Evolutionary conservation across 2,329 filamentous ascomycete genomes (phyloP), one percentile per base, ranked within the genome.

Genomic region (Trichophyton simii): DNA sequence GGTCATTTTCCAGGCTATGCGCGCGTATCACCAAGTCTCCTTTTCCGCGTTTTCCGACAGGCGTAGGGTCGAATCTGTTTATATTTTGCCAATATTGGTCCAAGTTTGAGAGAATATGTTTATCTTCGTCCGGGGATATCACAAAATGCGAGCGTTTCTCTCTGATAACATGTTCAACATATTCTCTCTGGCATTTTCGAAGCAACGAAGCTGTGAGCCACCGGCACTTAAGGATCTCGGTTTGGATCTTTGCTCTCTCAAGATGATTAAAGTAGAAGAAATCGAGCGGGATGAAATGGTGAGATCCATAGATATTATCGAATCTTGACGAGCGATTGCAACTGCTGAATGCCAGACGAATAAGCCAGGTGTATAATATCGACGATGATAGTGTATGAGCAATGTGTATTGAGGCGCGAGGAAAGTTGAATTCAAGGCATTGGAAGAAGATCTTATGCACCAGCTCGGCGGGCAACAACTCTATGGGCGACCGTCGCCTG

Each of bases 371-470:
- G 64, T 78, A 78, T 11, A 79, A 69, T 9, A 71, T 63, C 3
- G 70, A 70, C 11, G 71, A 70, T 13, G 76, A 77, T 3, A 80
- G 70, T 11, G 69, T 70, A 20, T 67, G 60, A 22, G 75, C 72
- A 41, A 82, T 69, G 36, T 70, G 63, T 3, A 68, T 68, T 0
- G 80, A 82, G 5, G 75, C 72, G 48, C 72, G 71, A 0, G 77
- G 73, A 9, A 80, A 70, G 57, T 78, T 77, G 64, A 80, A 66
- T 65, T 80, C 78, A n/a, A 78, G 70, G 22, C 74, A 73, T 34
- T 73, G 66, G n/a, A 79, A 72, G 66, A 82, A 82, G 59, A 82
- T 81, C 52, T 73, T 72, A 63, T 82, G 76, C 4, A 82, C 57
- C 6, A 66, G 25, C 48, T 66, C 65, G 46, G 62, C 52, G 4